Conservation (phyloP, 352 stramenopile species). For the Phytophthora idaei region DNA sequence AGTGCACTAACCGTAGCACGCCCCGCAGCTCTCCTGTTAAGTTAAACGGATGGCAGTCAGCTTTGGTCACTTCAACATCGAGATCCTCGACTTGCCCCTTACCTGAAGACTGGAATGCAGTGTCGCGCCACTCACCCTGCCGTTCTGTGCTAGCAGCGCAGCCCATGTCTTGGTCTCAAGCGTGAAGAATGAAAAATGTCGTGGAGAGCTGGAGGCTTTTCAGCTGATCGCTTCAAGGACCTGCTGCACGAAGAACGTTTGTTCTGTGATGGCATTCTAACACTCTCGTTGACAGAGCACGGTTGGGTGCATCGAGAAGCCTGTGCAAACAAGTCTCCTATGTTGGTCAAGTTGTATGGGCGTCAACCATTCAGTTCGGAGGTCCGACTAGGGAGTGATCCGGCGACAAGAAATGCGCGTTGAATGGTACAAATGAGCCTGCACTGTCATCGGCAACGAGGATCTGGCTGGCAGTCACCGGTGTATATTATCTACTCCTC, state of each 20-base stretch:
- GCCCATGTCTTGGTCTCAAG: constrained; percentile 32
- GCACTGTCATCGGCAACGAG: constrained; percentile 7
- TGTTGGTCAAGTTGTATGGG: constrained; percentile 1
- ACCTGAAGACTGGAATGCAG: constrained; percentile 11
- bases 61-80: background rate
- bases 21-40: constrained; percentile 62
- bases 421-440: constrained; percentile 11
- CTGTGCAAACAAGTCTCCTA: background rate
- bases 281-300: background rate
- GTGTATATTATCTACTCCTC: constrained; percentile 16
- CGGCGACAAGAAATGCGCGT: constrained; percentile 17
- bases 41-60: constrained; percentile 16
- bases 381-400: constrained; percentile 11
- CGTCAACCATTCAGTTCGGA: constrained; percentile 4
- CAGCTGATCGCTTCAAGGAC: constrained; percentile 14
- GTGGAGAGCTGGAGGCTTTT: constrained; percentile 13
- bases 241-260: constrained; percentile 12
- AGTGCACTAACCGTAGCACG: constrained; percentile 50
- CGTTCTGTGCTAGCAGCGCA: constrained; percentile 30
- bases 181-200: constrained; percentile 14
- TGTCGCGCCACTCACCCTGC: constrained; percentile 3
- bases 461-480: background rate
- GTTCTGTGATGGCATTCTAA: constrained; percentile 14
- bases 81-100: background rate
- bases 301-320: constrained; percentile 5